Evolutionary conservation across 768 basidiomycete species (phyloP), one percentile per base, ranked within the genome.

Genomic region (Chalciporus chontae): DNA sequence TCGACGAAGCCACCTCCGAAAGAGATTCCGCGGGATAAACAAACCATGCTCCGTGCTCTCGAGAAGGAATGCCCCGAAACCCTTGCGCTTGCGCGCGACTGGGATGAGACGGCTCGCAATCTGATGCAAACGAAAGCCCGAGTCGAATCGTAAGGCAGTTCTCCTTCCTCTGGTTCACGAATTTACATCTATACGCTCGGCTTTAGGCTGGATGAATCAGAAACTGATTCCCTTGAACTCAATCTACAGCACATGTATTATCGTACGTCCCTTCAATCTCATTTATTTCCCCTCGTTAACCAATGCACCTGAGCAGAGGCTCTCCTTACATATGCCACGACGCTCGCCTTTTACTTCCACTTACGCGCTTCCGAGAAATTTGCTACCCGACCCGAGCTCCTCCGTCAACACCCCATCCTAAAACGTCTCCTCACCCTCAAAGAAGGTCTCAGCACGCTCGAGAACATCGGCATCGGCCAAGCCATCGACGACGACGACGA

Each of bases 321-420:
- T 1, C 74, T 95, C 2, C 72, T 96, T 32, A 91, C 94, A 8
- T 98, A 98, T 63, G 78, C 90, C 17, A 90, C 93, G 1, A 85
- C 84, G 2, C 83, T 98, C 40, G 89, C 94, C 1, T 97, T 94
- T 71, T 97, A 95, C 71, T 73, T 98, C 36, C 83, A 94, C 66
- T 76, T 98, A n/a, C 82, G 89, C 15, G 75, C 87, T 19, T 78
- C 77, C 36, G 74, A 79, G 52, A 80, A 86, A 68, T 83, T 84
- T 63, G 73, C 78, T 7, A 73, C 75, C 47, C 77, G 74, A 31
- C 86, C 80, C 9, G 77, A 80, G 51, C 77, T 79, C 34, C 77
- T 91, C 48, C 81, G 78, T 62, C 69, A 74, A 14, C 86, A 85
- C 62, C 87, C 90, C 4, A 83, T 93, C 57, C 75, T 91, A 50